phyloP scores from a whole-genome alignment of 352 stramenopile species.

The Blastocystis sp. region DNA sequence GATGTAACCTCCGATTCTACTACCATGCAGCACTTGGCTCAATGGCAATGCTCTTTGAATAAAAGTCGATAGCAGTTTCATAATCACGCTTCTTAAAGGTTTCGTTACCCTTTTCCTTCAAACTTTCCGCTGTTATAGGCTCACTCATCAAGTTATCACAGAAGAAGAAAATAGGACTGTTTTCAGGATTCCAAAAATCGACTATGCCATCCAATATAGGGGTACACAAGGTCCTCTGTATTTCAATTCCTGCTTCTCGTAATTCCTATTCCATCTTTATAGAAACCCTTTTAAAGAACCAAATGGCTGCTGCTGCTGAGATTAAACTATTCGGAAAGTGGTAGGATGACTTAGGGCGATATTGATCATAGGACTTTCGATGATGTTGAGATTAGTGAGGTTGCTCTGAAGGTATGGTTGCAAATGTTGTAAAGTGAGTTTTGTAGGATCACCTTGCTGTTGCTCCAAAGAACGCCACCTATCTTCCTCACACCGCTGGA shows the following conservation, averaged over 20 bases:
- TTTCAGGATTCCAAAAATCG: background rate
- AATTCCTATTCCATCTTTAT: background rate
- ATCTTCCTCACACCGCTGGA: conserved; percentile 95
- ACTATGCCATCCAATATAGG: background rate
- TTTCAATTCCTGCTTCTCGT: background rate
- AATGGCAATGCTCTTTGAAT: background rate
- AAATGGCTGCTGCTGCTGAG: conserved; percentile 71
- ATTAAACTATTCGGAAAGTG: conserved; percentile 88
- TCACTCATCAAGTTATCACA: background rate
- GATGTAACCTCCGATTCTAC: background rate
- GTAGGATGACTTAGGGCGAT: conserved; percentile 92
- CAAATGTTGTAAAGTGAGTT: background rate
- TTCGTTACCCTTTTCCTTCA: background rate
- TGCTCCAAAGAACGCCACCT: conserved; percentile 93
- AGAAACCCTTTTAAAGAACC: background rate
- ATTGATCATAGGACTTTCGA: too few relatives aligned
- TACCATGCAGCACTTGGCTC: conserved; percentile 9
- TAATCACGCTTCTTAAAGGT: background rate
- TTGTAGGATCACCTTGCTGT: conserved; percentile 94
- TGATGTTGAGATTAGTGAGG: too few relatives aligned
- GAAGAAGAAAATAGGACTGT: background rate
- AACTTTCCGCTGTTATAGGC: background rate
- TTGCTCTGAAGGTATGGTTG: conserved; percentile 79
- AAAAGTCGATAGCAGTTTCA: conserved; percentile 9
- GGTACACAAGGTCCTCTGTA: background rate